Conservation (phyloP, 2,329 filamentous ascomycete species). For the Clarireedia homoeocarpa region DNA sequence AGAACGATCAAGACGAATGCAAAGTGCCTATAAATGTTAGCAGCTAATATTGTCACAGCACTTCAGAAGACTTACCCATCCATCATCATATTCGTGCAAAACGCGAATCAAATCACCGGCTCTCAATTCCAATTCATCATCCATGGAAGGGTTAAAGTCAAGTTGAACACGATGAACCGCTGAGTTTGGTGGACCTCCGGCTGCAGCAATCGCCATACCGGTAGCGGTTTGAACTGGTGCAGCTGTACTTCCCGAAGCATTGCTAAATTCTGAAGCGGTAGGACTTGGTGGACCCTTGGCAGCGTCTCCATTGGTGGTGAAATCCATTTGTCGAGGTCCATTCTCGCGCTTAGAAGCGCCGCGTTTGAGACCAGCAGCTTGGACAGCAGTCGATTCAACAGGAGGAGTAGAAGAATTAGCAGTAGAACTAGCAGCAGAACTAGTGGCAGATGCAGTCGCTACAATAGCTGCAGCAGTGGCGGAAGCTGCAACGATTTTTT, state of each 20-base stretch:
- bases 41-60: constrained; percentile 2
- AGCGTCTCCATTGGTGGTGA: constrained; percentile 38
- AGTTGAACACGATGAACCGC: constrained; percentile 88
- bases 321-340: constrained; percentile 40
- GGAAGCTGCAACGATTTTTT: constrained; percentile 29
- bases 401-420: constrained; percentile 4
- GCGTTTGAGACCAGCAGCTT: constrained; percentile 34
- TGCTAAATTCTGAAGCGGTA: constrained; percentile 54
- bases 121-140: constrained; percentile 78
- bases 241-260: constrained; percentile 43
- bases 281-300: constrained; percentile 46
- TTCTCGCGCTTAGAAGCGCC: constrained; percentile 51
- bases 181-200: constrained; percentile 49
- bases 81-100: constrained; percentile 94
- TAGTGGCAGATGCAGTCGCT: constrained; percentile 16
- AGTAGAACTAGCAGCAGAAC: not conserved
- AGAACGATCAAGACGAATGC: constrained; percentile 81
- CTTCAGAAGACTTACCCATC: constrained; percentile 63
- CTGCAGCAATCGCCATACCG: constrained; percentile 53
- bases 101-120: constrained; percentile 80
- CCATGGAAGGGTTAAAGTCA: constrained; percentile 87
- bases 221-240: constrained; percentile 38
- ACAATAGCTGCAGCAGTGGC: constrained; percentile 11
- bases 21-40: constrained; percentile 62
- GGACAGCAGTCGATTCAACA: constrained; percentile 18